A percentile compares a stretch with the other conserved stretches of the same genome.
Conservation (phyloP, 2,329 filamentous ascomycete genomes). For the Lachnellula subtilissima region DNA sequence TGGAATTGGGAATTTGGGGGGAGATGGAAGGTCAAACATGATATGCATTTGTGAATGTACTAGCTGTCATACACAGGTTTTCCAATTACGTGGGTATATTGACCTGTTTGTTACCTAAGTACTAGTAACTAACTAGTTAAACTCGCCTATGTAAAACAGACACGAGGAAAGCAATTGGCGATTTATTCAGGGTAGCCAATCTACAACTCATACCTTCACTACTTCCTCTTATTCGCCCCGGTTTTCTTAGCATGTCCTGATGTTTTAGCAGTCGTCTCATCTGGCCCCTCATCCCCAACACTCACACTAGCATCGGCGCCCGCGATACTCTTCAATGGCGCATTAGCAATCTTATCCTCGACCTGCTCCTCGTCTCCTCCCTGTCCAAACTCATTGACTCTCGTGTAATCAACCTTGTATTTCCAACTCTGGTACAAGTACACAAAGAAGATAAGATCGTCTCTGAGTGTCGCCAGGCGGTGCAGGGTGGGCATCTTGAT, state of each 20-base stretch:
- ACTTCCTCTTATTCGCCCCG: slow-evolving; percentile 44
- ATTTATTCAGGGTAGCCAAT: background rate
- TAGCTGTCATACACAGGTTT: too few relatives aligned
- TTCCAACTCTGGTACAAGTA: slow-evolving; percentile 93
- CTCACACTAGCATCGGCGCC: slow-evolving; percentile 18
- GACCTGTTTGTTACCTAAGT: too few relatives aligned
- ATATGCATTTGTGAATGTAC: too few relatives aligned
- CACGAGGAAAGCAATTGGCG: background rate
- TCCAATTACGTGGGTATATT: background rate
- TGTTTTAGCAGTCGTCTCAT: slow-evolving; percentile 36
- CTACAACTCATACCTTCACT: slow-evolving; percentile 6
- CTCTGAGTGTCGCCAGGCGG: slow-evolving; percentile 82
- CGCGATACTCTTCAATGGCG: slow-evolving; percentile 26
- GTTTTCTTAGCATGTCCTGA: slow-evolving; percentile 46
- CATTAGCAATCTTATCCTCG: slow-evolving; percentile 44
- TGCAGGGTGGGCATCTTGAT: slow-evolving; percentile 99
- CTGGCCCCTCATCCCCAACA: slow-evolving; percentile 32
- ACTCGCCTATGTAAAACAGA: background rate
- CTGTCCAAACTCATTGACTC: slow-evolving; percentile 97
- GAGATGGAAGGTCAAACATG: too few relatives aligned
- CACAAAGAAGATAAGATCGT: slow-evolving; percentile 97
- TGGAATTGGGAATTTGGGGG: too few relatives aligned
- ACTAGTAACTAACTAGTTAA: too few relatives aligned
- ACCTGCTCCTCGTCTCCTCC: slow-evolving; percentile 84
- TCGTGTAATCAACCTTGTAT: slow-evolving; percentile 85